Conservation (phyloP, 2,329 filamentous ascomycete species). For the Monilinia polystroma region DNA sequence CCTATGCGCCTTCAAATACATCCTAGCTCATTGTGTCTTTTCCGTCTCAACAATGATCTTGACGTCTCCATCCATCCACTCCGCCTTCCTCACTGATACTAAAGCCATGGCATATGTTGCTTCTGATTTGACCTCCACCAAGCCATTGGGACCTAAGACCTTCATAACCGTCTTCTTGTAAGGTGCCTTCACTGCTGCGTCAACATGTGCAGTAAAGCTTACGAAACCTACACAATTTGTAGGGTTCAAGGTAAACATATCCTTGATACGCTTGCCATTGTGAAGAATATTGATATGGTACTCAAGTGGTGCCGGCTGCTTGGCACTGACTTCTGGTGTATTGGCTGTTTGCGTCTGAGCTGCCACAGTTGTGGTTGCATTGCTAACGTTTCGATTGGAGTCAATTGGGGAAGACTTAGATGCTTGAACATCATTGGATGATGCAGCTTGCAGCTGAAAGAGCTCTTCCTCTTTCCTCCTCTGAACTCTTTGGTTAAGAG, state of each 20-base stretch:
- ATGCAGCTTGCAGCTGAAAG: background rate
- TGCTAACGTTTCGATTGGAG: background rate
- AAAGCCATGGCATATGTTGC: constrained; percentile 33
- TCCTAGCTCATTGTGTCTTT: constrained; percentile 13
- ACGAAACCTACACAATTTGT: constrained; percentile 32
- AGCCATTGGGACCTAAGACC: constrained; percentile 31
- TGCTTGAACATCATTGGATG: background rate
- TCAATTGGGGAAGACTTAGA: background rate
- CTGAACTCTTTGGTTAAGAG: constrained; percentile 29
- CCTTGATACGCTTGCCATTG: constrained; percentile 29
- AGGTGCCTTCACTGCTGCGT: constrained; percentile 28
- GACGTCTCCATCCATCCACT: constrained; percentile 40
- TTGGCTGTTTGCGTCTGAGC: background rate
- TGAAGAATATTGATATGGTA: constrained; percentile 37
- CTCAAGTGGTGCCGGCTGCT: constrained; percentile 13
- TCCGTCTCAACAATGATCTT: constrained; percentile 33
- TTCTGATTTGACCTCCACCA: constrained; percentile 33
- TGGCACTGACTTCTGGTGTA: background rate
- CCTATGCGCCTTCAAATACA: background rate
- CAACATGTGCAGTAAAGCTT: constrained; percentile 34
- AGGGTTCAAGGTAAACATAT: constrained; percentile 29
- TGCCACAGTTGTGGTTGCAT: background rate
- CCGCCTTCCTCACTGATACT: constrained; percentile 28
- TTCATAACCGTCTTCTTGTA: constrained; percentile 30
- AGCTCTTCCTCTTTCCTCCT: constrained; percentile 26